Base-by-base conservation (phyloP, 2,329 filamentous ascomycete species). In the Penicillium sp. region DNA sequence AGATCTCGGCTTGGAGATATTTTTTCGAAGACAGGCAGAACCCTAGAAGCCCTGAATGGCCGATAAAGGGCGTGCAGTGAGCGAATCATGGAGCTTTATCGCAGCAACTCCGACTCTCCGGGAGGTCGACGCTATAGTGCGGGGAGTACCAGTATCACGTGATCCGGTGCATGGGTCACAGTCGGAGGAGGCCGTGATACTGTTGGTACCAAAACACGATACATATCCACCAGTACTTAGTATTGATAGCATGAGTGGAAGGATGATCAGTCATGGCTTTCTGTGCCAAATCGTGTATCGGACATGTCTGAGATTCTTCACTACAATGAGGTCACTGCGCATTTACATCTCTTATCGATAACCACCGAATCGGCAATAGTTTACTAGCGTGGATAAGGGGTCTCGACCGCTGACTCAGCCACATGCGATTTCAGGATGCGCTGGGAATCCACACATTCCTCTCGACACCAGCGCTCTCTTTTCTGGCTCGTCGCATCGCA, bases 341-440 rank as follows among this genome's bases (percentile, higher is more conserved):
- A 62, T 33, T 2, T 30, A 30, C 30, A 30, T 22, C 28, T 52
- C 65, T 66, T 66, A 68, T 68, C 65, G 62, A 71, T 66, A 62
- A 46, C 64, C 64, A 46, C 64, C 64, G 3, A 57, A 69, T 55
- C 5, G 1, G 64, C 63, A 59, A 54, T 69, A 69, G 19, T 22
- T 22, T 22, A 22, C 19, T 22, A 22, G 65, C 58, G 48, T 26
- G 52, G 52, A 54, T 57, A 62, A 56, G 53, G 30, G 60, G 66
- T 58, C 61, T 63, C 57, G 58, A 59, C 55, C 54, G 70, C 67
- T 75, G 71, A 75, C 55, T 75, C 69, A 74, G 66, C 70, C 55
- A 42, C 65, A 63, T 64, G 65, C 65, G 46, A 22, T 55, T 8
- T 5, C 35, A 52, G 28, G 19, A 69, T 69, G 58, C 54, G 55